Evolutionary conservation across 768 basidiomycete species (phyloP).

Genomic region (Tricholoma saponaceum): DNA sequence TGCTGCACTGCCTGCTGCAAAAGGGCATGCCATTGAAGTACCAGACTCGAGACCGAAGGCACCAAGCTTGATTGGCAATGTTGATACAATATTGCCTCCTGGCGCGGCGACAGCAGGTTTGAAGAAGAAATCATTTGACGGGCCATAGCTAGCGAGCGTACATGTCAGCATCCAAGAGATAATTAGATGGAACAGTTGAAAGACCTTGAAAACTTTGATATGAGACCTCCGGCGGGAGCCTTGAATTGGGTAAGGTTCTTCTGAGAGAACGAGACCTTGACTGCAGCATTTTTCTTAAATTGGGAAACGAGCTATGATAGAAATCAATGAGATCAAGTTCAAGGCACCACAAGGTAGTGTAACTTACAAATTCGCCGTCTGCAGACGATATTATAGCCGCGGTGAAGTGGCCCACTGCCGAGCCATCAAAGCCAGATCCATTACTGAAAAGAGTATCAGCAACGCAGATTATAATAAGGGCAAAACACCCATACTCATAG

Average conservation of each 20-base stretch:
- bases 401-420: conserved; percentile 42
- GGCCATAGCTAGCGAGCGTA: conserved; percentile 40
- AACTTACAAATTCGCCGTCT: conserved; percentile 48
- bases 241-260: conserved; percentile 38
- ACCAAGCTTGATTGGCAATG: conserved; percentile 37
- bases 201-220: conserved; percentile 46
- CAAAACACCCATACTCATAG: background rate
- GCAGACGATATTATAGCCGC: conserved; percentile 49
- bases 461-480: background rate
- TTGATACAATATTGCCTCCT: conserved; percentile 48
- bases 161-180: background rate
- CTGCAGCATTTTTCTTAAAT: conserved; percentile 38
- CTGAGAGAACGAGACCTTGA: conserved; percentile 48
- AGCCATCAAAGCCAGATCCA: conserved; percentile 40
- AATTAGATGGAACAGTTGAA: background rate
- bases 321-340: background rate
- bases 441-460: conserved; percentile 32
- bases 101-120: conserved; percentile 52
- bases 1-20: conserved; percentile 41
- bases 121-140: conserved; percentile 56
- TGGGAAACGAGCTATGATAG: conserved; percentile 41
- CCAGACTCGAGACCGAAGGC: conserved; percentile 37
- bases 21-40: conserved; percentile 43
- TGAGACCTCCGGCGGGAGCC: conserved; percentile 50
- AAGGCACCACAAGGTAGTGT: too few species aligned